These are phyloP conservation scores for Ogataea pignaliae DNA, from an alignment of 805 yeast genomes.

Conservation along the genomic window DNA sequence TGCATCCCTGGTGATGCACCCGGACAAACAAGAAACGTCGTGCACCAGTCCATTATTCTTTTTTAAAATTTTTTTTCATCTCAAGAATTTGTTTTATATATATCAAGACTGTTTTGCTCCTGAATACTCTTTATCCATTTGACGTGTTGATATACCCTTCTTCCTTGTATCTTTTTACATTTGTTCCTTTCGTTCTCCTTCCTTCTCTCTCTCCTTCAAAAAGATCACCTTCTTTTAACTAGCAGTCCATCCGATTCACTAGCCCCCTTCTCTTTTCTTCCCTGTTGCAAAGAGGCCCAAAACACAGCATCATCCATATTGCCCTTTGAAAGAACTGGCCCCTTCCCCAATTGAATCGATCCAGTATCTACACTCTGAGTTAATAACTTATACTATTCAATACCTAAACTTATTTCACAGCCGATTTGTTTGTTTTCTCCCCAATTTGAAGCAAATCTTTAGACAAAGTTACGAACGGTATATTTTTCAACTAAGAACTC, in stretches of 20 bases:
- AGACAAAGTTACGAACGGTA: constrained; percentile 12
- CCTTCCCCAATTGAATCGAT: too few species aligned
- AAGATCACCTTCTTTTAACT: constrained; percentile 29
- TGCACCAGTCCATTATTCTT: too few species aligned
- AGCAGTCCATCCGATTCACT: constrained; percentile 6
- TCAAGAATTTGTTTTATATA: too few species aligned
- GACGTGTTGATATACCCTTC: constrained; percentile 4
- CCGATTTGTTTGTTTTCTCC: constrained; percentile 1
- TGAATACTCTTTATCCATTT: background rate
- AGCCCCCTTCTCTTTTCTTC: background rate
- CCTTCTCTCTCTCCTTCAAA: constrained; percentile 35
- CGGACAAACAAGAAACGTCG: too few species aligned
- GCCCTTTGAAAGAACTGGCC: too few species aligned
- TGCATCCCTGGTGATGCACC: too few species aligned
- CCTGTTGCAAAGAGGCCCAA: too few species aligned
- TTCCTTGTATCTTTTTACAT: constrained; percentile 9
- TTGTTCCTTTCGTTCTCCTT: constrained; percentile 22
- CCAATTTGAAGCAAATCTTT: constrained; percentile 3
- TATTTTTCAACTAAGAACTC: background rate
- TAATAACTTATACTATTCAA: background rate
- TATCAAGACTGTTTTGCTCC: too few species aligned
- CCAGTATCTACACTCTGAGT: background rate
- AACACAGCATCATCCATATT: background rate
- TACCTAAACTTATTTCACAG: background rate
- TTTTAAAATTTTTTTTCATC: background rate